Percentiles rank a stretch among this genome's conserved stretches.
phyloP scores from a whole-genome alignment of 208 protist genomes.

The Acanthamoeba healyi region DNA sequence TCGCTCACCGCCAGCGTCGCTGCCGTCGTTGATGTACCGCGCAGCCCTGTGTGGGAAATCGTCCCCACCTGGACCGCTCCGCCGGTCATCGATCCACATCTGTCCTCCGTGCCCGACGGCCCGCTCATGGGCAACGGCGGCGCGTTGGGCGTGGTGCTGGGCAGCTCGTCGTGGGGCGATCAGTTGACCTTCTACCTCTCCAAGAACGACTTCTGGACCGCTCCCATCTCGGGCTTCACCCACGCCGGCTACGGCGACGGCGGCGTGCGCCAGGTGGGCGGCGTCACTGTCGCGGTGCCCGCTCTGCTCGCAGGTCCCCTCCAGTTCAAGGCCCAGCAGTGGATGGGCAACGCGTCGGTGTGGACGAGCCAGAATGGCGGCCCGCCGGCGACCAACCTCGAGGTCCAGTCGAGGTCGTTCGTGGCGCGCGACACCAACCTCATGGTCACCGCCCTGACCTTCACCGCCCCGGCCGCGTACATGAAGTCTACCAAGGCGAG shows the following conservation, averaged over 20 bases:
- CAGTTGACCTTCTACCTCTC: neutral
- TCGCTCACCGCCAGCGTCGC: too few species aligned
- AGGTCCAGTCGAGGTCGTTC: neutral
- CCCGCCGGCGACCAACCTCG: neutral
- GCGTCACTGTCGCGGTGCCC: neutral
- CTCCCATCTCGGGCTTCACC: neutral
- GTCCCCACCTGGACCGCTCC: neutral
- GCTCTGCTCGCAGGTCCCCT: too few species aligned
- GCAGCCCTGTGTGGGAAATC: constrained; percentile 19
- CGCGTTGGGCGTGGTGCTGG: neutral
- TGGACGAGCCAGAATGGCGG: neutral
- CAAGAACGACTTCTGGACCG: constrained; percentile 31
- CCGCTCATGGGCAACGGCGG: neutral
- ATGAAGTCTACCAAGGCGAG: neutral
- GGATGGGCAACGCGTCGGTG: neutral
- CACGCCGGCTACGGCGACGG: neutral
- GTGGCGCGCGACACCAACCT: neutral
- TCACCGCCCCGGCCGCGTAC: neutral
- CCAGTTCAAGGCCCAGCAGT: neutral
- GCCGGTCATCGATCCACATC: neutral
- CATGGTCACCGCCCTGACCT: neutral
- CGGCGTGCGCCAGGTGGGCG: neutral
- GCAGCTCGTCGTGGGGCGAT: neutral
- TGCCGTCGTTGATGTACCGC: neutral
- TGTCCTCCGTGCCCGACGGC: neutral